phyloP scores from a whole-genome alignment of 495 filamentous ascomycete genomes.

The Podospora anserina region DNA sequence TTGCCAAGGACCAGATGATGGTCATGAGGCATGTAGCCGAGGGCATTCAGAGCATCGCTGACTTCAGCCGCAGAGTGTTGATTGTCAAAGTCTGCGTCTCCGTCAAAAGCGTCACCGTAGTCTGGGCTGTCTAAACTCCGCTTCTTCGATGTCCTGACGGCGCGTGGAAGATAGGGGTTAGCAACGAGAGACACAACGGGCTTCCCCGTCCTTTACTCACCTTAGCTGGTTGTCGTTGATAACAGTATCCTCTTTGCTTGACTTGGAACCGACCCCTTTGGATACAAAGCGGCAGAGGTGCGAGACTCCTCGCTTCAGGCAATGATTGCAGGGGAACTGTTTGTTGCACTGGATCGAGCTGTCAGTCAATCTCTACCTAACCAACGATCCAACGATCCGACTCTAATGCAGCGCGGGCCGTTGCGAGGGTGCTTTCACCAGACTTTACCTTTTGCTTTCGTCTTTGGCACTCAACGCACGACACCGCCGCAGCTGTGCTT shows the following conservation, averaged over 20 bases:
- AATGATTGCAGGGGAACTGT: conserved; percentile 46
- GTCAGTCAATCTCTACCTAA: conserved; percentile 13
- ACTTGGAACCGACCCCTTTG: conserved; percentile 21
- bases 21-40: conserved; percentile 34
- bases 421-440: neutral
- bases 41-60: conserved; percentile 30
- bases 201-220: conserved; percentile 12
- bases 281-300: conserved; percentile 39
- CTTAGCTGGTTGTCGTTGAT: conserved; percentile 19
- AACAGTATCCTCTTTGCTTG: conserved; percentile 18
- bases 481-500: conserved; percentile 13
- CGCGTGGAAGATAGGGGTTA: conserved; percentile 9
- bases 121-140: conserved; percentile 20
- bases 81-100: conserved; percentile 17
- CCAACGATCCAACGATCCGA: neutral
- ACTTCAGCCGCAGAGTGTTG: conserved; percentile 22
- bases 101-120: conserved; percentile 11
- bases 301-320: conserved; percentile 38
- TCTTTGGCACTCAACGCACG: conserved; percentile 42
- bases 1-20: conserved; percentile 33
- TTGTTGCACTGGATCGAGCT: conserved; percentile 36
- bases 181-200: neutral
- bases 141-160: conserved; percentile 23
- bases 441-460: conserved; percentile 42
- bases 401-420: conserved; percentile 8